Evolutionary conservation across 345 rosid species (phyloP), one percentile per base, ranked within the genome.

Genomic region (Reutealis trisperma): DNA sequence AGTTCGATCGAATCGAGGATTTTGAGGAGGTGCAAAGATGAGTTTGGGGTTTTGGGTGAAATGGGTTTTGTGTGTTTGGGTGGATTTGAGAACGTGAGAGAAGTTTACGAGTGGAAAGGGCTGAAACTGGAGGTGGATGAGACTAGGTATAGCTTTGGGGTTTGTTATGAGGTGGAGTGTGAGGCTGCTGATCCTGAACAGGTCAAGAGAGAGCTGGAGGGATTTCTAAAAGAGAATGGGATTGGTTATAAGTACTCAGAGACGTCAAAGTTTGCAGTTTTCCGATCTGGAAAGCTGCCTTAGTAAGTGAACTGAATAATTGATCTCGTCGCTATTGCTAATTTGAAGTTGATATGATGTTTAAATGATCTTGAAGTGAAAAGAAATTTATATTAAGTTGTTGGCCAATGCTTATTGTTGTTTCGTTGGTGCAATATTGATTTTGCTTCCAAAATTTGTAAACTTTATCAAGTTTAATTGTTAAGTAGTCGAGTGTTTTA

Each of bases 41-140:
- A 95, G 65, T 93, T 87, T 78, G 94, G 90, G 24, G 80, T 87
- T 49, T 78, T 21, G 34, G 82, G 78, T 21, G 87, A 83, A 64
- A n/a, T 72, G 80, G 90, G 75, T 11, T 88, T 89, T 73, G 87
- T 89, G 63, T 87, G 97, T 77, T 83, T 93, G 79, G 98, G 98
- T 32, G 97, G 98, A 67, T 95, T 93, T 79, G 91, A 86, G 83
- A 95, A 93, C 81, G 85, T 86, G 49, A 89, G 96, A 76, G 80
- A 76, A 66, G 92, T 90, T 21, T 86, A 89, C 63, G 84, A 89
- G 4, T 90, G 99, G 96, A 87, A 67, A 76, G 92, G 89, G 15
- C 78, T 93, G 81, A 90, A 79, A 51, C 77, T 93, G 83, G 97
- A 93, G 87, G 93, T 95, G 63, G 99, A 95, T 73, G 93, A 93